Evolutionary conservation across 768 basidiomycete genomes (phyloP).

Genomic region (Tricholoma sp.): DNA sequence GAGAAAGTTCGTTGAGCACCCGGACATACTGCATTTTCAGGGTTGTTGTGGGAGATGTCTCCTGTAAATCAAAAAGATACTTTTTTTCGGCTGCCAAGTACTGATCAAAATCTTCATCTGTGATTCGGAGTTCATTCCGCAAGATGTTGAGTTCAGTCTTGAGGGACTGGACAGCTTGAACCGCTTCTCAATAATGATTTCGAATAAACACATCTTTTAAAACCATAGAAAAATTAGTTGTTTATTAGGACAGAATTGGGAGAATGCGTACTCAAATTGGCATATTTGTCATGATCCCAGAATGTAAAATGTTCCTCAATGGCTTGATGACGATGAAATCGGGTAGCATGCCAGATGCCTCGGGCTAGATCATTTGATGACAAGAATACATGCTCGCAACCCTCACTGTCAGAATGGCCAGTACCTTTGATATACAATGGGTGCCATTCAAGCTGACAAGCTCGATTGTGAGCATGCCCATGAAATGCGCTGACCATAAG

Average conservation of each 20-base stretch:
- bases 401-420: constrained; percentile 16
- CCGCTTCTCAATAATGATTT: constrained; percentile 2
- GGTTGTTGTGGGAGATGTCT: neutral
- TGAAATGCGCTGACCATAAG: neutral
- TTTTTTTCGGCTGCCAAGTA: neutral
- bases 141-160: neutral
- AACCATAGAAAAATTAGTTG: neutral
- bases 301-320: constrained; percentile 12
- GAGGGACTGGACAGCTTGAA: neutral
- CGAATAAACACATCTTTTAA: neutral
- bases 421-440: constrained; percentile 13
- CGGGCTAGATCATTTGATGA: constrained; percentile 16
- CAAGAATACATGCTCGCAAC: neutral
- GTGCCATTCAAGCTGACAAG: constrained; percentile 16
- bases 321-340: constrained; percentile 17
- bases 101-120: constrained; percentile 1
- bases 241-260: neutral
- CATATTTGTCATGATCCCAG: constrained; percentile 3
- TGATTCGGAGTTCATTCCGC: neutral
- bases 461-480: constrained; percentile 15
- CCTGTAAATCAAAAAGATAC: neutral
- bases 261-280: constrained; percentile 7
- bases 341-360: constrained; percentile 8
- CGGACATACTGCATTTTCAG: constrained; percentile 1
- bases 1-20: neutral